These are phyloP conservation scores for Lupinus albus DNA, from an alignment of 306 rosid species.

Conservation along the genomic window DNA sequence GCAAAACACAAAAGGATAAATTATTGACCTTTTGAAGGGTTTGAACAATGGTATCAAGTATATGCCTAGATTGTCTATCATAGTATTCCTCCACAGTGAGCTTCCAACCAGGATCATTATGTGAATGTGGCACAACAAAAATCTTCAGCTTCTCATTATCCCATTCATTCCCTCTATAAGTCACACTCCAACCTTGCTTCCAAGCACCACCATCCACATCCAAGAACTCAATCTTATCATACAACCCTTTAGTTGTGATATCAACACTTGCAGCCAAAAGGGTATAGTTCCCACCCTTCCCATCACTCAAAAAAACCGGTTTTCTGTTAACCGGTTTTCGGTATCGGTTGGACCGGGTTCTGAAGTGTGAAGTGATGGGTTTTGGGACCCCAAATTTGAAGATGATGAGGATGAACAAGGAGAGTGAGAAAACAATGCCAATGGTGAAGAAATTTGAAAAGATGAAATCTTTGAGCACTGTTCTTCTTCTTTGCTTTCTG, in stretches of 20 bases:
- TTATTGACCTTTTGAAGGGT: conserved; percentile 72
- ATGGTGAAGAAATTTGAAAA: conserved; percentile 76
- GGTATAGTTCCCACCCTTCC: conserved; percentile 18
- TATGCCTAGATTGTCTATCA: conserved; percentile 76
- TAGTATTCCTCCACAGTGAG: conserved; percentile 92
- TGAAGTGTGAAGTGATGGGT: conserved; percentile 61
- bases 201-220: conserved; percentile 94
- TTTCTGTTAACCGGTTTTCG: conserved; percentile 55
- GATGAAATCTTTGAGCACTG: conserved; percentile 65
- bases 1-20: neutral
- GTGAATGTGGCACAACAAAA: conserved; percentile 93
- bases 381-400: conserved; percentile 75
- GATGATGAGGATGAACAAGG: conserved; percentile 67
- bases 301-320: conserved; percentile 24
- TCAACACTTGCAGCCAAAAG: conserved; percentile 61
- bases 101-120: conserved; percentile 99
- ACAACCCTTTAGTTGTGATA: conserved; percentile 79
- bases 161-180: conserved; percentile 89
- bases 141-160: conserved; percentile 86
- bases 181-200: conserved; percentile 95
- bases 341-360: conserved; percentile 46
- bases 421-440: conserved; percentile 64
- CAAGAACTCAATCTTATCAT: conserved; percentile 75
- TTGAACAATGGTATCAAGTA: conserved; percentile 87
- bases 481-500: conserved; percentile 66